phyloP scores from a whole-genome alignment of 805 yeast genomes.

The Maudiozyma saulgeensis region DNA sequence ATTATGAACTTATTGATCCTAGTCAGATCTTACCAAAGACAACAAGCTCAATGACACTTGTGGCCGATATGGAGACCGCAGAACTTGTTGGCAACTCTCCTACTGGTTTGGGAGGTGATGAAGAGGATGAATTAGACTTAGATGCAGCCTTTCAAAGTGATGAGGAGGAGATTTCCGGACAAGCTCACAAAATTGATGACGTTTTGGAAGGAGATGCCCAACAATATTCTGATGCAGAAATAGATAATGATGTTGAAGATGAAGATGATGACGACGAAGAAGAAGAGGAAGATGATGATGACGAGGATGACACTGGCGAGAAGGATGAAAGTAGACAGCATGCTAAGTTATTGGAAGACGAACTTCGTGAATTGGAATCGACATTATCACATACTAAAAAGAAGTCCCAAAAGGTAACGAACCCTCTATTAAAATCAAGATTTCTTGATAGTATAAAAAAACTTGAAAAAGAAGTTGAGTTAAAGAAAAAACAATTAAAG shows the following conservation, averaged over 20 bases:
- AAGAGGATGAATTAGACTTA: constrained; percentile 46
- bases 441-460: constrained; percentile 72
- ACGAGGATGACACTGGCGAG: constrained; percentile 42
- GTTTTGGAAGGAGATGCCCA: constrained; percentile 14
- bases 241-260: constrained; percentile 35
- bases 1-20: constrained; percentile 64
- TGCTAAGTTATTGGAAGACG: constrained; percentile 71
- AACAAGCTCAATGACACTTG: constrained; percentile 8
- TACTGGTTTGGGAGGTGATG: constrained; percentile 17
- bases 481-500: constrained; percentile 60
- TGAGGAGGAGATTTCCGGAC: constrained; percentile 23
- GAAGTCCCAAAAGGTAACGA: constrained; percentile 63
- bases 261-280: constrained; percentile 38
- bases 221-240: constrained; percentile 28
- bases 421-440: constrained; percentile 80
- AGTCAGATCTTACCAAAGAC: constrained; percentile 29
- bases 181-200: background rate
- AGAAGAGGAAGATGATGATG: constrained; percentile 41
- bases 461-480: constrained; percentile 70
- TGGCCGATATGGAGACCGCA: background rate
- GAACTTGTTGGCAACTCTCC: background rate
- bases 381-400: constrained; percentile 68
- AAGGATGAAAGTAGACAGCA: constrained; percentile 54
- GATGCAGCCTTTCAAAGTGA: constrained; percentile 44
- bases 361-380: constrained; percentile 67